Evolutionary conservation across 164 flowering plant genomes (phyloP), one percentile per base, ranked within the genome.

Genomic region (Annona squamosa): DNA sequence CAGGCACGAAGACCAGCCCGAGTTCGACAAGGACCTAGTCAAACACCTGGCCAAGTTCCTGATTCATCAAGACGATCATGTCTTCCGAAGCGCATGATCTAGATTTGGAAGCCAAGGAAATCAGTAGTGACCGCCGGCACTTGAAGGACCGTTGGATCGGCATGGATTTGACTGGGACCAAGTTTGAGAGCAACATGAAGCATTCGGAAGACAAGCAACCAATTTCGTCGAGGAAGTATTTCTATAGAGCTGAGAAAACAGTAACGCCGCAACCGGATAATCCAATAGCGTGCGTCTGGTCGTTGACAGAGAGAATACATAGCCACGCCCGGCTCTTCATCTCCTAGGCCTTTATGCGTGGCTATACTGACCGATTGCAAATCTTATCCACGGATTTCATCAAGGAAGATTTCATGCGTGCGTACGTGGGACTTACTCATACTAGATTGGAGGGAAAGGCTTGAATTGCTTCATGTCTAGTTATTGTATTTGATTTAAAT

Each of bases 171-270:
- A 96, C 98, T 5, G 81, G 85, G 7, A 92, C 91, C 0, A 94
- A 94, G 70, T 92, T 94, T 48, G 93, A 92, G 79, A 92, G 90
- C 76, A 94, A 94, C 69, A 5, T 94, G 79, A 86, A 88, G 81
- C 87, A 86, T 81, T 74, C 92, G 81, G 77, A 80, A 1, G 85
- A 92, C 82, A 98, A 94, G 73, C 85, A 68, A 5, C 88, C 97
- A 2, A 85, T 79, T 37, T 59, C 87, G 0, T 59, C 77, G 0
- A 75, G 99, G 85, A 94, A 88, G 71, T 90, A 61, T 85, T 94
- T 94, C 69, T 94, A 94, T 77, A 73, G 97, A 80, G 98, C 91
- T 67, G 99, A 94, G 84, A 94, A 94, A 61, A 94, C 99, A 0
- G 96, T 86, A 1, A 94, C 97, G 3, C 98, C 99, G 0, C 86